phyloP scores from a whole-genome alignment of 768 basidiomycete species.

The Lactarius quietus region DNA sequence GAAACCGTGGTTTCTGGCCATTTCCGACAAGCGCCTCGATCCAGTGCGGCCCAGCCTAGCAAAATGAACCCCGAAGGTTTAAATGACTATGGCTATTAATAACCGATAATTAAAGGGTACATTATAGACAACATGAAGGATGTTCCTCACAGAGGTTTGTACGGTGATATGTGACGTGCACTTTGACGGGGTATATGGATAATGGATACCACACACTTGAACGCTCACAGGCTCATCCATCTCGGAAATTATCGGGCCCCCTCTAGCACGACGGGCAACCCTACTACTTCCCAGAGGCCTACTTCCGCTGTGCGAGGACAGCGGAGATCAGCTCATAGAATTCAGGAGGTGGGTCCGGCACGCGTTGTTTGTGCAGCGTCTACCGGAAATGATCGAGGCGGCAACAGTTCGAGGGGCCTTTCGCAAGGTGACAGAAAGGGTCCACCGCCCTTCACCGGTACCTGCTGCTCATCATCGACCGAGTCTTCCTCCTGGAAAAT shows the following conservation, averaged over 20 bases:
- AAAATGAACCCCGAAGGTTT: not conserved
- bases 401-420: not conserved
- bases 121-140: not conserved
- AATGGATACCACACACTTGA: not conserved
- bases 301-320: not conserved
- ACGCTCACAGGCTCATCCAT: not conserved
- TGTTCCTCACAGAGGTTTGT: not conserved
- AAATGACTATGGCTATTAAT: not conserved
- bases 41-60: not conserved
- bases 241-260: not conserved
- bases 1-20: not conserved
- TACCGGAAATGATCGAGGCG: not conserved
- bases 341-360: not conserved
- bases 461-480: not conserved
- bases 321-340: not conserved
- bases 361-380: not conserved
- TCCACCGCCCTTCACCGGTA: not conserved
- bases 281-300: not conserved
- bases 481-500: not conserved
- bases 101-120: not conserved
- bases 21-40: not conserved
- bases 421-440: not conserved
- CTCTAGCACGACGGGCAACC: not conserved
- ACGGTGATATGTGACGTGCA: not conserved
- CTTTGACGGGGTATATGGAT: not conserved